Evolutionary conservation across 164 flowering plant genomes (phyloP), one percentile per base, ranked within the genome.

Genomic region (Protea cynaroides): DNA sequence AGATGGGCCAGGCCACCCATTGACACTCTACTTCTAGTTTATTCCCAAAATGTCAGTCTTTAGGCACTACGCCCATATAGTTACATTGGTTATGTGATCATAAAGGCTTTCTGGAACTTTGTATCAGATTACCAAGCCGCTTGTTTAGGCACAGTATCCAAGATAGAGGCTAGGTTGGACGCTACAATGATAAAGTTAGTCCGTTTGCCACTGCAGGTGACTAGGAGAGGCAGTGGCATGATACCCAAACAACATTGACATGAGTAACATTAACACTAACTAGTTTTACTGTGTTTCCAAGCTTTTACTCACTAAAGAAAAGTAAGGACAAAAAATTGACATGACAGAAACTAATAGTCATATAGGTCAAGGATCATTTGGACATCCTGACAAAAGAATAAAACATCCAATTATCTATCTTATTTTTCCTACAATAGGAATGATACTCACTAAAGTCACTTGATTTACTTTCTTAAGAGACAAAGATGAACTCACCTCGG

Each of bases 401-500:
- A 15, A 29, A 29, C 34, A 29, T 0, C 34, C 18, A 18, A 49
- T 18, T 8, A 13, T 36, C 47, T 43, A 5, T 17, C 17, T 17
- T 24, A 25, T 29, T 22, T 25, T 9, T 21, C 7, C 13, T 59
- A 37, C 17, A 29, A 22, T 11, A n/a, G n/a, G n/a, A n/a, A n/a
- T n/a, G n/a, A n/a, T n/a, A n/a, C n/a, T n/a, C n/a, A 60, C 36
- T 43, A 9, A 44, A 18, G 3, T 49, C 52, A 36, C 19, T 2
- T 49, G 23, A 8, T 17, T 14, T 49, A 49, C 56, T 63, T 29
- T 49, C 3, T 29, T 25, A 38, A 54, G 29, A 15, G 38, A 56
- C 55, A 24, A 19, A 25, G 56, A 50, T 38, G 53, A 65, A 44
- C 77, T 78, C 50, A 89, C 98, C 92, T 91, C 96, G 38, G 83